Evolutionary conservation across 306 rosid genomes (phyloP).

Genomic region (Pueraria montana): DNA sequence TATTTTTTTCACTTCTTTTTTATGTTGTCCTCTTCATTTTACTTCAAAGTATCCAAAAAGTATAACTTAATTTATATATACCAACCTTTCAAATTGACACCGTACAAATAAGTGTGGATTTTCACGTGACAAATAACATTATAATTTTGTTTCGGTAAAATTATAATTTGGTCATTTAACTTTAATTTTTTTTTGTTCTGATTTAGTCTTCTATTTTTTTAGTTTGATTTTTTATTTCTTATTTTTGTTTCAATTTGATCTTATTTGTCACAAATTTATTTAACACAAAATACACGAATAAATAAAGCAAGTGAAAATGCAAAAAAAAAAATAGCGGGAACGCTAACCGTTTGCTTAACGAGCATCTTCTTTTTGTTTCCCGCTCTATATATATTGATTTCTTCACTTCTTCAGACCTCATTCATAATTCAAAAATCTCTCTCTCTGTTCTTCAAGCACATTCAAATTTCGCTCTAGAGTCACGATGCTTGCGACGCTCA

Average conservation of each 20-base stretch:
- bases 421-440: constrained; percentile 36
- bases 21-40: not conserved
- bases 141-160: not conserved
- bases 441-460: constrained; percentile 36
- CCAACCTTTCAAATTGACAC: not conserved
- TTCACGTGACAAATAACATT: not conserved
- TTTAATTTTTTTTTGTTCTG: not conserved
- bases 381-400: constrained; percentile 56
- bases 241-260: not conserved
- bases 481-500: constrained; percentile 80
- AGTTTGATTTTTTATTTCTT: not conserved
- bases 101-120: not conserved
- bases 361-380: constrained; percentile 46
- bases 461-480: constrained; percentile 30
- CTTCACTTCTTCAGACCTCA: constrained; percentile 16
- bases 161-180: not conserved
- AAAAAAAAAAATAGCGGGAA: constrained; percentile 38
- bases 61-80: not conserved
- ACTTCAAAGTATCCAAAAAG: not conserved
- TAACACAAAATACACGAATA: not conserved
- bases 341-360: constrained; percentile 4
- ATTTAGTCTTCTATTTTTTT: not conserved
- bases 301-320: not conserved
- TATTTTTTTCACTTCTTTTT: not conserved
- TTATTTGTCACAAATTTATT: not conserved